phyloP scores from a whole-genome alignment of 2,329 filamentous ascomycete species.

The Aspergillus uvarum region DNA sequence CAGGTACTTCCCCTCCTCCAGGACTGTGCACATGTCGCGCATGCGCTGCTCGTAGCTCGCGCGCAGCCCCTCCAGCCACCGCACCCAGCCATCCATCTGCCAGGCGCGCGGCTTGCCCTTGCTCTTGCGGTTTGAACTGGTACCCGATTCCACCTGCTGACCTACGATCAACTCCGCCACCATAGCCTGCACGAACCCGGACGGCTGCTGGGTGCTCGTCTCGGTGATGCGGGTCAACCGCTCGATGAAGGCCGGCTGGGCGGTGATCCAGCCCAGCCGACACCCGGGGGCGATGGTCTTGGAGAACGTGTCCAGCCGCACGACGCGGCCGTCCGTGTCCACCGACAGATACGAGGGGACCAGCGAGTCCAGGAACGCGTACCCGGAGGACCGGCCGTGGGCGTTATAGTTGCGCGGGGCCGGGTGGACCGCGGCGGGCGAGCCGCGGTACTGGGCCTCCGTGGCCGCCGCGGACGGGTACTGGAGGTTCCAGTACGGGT shows the following conservation, averaged over 20 bases:
- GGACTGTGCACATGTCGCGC: slow-evolving; percentile 70
- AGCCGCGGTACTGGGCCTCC: slow-evolving; percentile 31
- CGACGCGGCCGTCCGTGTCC: slow-evolving; percentile 81
- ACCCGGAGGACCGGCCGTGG: slow-evolving; percentile 61
- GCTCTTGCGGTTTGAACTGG: slow-evolving; percentile 39
- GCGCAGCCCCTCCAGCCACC: slow-evolving; percentile 83
- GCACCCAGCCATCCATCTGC: slow-evolving; percentile 82
- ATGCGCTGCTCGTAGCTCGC: slow-evolving; percentile 83
- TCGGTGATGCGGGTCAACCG: slow-evolving; percentile 73
- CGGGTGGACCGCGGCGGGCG: slow-evolving; percentile 29
- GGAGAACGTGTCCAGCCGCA: slow-evolving; percentile 89
- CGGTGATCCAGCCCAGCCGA: slow-evolving; percentile 86
- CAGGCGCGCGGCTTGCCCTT: slow-evolving; percentile 59
- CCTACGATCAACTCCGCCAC: slow-evolving; percentile 65
- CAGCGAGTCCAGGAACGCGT: slow-evolving; percentile 76
- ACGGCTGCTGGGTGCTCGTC: slow-evolving; percentile 76
- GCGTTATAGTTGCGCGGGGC: slow-evolving; percentile 43
- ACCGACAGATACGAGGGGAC: slow-evolving; percentile 78
- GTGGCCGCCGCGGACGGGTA: slow-evolving; percentile 67
- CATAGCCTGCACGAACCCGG: slow-evolving; percentile 84
- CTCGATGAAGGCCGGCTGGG: slow-evolving; percentile 75
- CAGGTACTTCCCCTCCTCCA: slow-evolving; percentile 67
- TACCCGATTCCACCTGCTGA: slow-evolving; percentile 53
- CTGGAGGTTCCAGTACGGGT: slow-evolving; percentile 95
- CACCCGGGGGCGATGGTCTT: slow-evolving; percentile 91